Conservation (phyloP, 2,329 filamentous ascomycete species). For the Fusarium zealandicum region DNA sequence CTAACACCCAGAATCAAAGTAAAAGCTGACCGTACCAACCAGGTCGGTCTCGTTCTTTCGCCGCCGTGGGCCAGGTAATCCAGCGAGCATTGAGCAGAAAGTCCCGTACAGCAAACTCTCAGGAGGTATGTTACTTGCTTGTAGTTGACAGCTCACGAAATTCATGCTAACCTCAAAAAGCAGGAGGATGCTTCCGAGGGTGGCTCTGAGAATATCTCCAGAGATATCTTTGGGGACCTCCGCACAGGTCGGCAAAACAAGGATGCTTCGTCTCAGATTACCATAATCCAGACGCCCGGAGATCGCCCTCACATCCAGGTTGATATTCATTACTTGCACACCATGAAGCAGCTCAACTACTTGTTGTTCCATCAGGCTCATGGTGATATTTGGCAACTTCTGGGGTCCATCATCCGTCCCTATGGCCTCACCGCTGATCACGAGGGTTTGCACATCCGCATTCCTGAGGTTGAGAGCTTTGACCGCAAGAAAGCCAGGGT, state of each 20-base stretch:
- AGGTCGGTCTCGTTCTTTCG: constrained; percentile 16
- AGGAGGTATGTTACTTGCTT: background rate
- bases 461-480: constrained; percentile 70
- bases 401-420: constrained; percentile 69
- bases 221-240: no score
- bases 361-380: constrained; percentile 72
- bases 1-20: background rate
- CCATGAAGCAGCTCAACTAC: constrained; percentile 62
- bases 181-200: no score
- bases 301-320: constrained; percentile 65
- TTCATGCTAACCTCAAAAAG: background rate
- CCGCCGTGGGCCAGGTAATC: background rate
- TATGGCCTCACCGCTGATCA: constrained; percentile 73
- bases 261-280: background rate
- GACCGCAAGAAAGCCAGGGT: constrained; percentile 66
- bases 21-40: background rate
- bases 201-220: no score
- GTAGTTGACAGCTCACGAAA: background rate
- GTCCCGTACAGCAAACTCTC: background rate
- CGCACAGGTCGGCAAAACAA: background rate
- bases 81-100: background rate
- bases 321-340: constrained; percentile 66
- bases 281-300: background rate
- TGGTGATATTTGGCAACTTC: constrained; percentile 72
- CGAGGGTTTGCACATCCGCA: constrained; percentile 67